Conservation (phyloP, 129 eudicot genomes). For the Saussurea involucrata region DNA sequence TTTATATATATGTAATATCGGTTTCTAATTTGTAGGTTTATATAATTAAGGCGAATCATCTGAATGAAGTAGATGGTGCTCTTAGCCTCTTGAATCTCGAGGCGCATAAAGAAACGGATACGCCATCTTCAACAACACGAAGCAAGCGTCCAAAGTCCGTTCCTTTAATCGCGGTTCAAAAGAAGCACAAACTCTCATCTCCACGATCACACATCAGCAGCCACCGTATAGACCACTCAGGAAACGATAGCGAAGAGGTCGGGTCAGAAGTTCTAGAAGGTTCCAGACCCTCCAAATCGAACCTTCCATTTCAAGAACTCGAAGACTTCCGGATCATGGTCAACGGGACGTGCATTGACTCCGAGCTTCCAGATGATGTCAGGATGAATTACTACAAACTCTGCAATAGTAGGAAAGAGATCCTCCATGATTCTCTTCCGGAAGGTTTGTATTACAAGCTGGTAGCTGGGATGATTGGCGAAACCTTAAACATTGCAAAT, state of each 20-base stretch:
- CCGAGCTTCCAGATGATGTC: conserved; percentile 54
- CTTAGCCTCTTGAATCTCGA: conserved; percentile 31
- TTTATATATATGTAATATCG: neutral
- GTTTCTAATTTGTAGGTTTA: conserved; percentile 41
- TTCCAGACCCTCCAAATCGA: conserved; percentile 11
- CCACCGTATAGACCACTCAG: conserved; percentile 13
- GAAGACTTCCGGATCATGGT: conserved; percentile 52
- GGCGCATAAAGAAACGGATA: conserved; percentile 1
- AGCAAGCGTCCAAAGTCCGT: conserved; percentile 17
- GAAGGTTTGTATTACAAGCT: conserved; percentile 40
- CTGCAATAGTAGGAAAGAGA: conserved; percentile 41
- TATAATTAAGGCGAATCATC: conserved; percentile 35
- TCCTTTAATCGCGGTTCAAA: neutral
- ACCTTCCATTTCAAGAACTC: conserved; percentile 29
- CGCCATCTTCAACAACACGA: conserved; percentile 10
- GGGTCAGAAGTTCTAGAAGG: conserved; percentile 26
- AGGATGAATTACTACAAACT: conserved; percentile 54
- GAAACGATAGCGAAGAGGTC: conserved; percentile 19
- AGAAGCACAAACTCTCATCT: conserved; percentile 7
- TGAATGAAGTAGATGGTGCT: conserved; percentile 40
- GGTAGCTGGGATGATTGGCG: conserved; percentile 56
- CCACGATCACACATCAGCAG: neutral
- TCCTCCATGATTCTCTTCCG: conserved; percentile 53
- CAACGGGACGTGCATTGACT: conserved; percentile 54
- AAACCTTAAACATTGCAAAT: conserved; percentile 54